A percentile compares a stretch with the other conserved stretches of the same genome.
Conservation (phyloP, 2,329 filamentous ascomycete species). For the Pseudocercospora fuligena region DNA sequence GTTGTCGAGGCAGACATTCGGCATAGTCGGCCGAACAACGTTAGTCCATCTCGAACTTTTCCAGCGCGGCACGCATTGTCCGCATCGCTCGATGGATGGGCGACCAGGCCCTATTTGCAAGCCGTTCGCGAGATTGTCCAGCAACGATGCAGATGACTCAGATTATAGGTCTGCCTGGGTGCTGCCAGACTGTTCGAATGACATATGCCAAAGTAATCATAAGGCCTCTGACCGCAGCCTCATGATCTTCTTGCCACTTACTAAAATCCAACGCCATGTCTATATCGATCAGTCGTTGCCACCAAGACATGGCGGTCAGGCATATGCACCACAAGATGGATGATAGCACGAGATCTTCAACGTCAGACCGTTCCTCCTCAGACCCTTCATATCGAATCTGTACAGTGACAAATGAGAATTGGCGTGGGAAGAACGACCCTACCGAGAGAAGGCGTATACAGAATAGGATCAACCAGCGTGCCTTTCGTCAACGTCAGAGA, state of each 20-base stretch:
- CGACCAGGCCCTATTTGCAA: slow-evolving; percentile 21
- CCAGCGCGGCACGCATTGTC: slow-evolving; percentile 11
- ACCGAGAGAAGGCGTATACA: slow-evolving; percentile 39
- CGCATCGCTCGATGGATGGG: slow-evolving; percentile 13
- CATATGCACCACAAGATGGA: slow-evolving; percentile 8
- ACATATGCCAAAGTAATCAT: slow-evolving; percentile 22
- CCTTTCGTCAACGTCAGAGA: slow-evolving; percentile 39
- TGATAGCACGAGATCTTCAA: slow-evolving; percentile 4
- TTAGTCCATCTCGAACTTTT: slow-evolving; percentile 10
- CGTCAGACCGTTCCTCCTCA: slow-evolving; percentile 12
- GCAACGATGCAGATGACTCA: slow-evolving; percentile 25
- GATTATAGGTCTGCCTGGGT: slow-evolving; percentile 14
- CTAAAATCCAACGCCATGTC: slow-evolving; percentile 6
- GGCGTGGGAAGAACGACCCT: slow-evolving; percentile 40
- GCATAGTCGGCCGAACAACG: slow-evolving; percentile 13
- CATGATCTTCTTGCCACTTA: slow-evolving; percentile 11
- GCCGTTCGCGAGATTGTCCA: slow-evolving; percentile 18
- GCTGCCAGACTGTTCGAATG: slow-evolving; percentile 16
- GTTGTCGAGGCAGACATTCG: slow-evolving; percentile 3
- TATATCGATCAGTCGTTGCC: slow-evolving; percentile 17
- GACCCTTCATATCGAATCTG: slow-evolving; percentile 18
- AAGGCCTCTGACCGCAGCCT: slow-evolving; percentile 1
- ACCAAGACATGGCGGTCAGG: slow-evolving; percentile 17
- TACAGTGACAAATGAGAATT: slow-evolving; percentile 29
- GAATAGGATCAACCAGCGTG: slow-evolving; percentile 40